These are phyloP conservation scores for Laburnicola sp. DNA, from an alignment of 2,329 filamentous ascomycete species.

Conservation along the genomic window DNA sequence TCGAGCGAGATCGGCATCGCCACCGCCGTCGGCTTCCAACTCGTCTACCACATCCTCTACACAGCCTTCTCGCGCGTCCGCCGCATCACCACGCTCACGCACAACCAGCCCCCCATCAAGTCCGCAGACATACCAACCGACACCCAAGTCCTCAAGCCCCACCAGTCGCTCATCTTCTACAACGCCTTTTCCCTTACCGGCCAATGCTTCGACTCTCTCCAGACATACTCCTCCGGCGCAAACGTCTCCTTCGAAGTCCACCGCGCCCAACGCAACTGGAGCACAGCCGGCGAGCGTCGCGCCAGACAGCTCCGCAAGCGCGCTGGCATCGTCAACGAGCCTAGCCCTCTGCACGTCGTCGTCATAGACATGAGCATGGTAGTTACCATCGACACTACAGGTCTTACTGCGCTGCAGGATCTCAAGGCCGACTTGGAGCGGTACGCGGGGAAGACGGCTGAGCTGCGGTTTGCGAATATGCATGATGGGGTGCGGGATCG, in stretches of 20 bases:
- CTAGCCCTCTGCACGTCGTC: conserved; percentile 51
- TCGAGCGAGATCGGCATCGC: conserved; percentile 64
- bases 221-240: conserved; percentile 51
- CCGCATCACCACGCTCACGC: conserved; percentile 21
- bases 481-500: conserved; percentile 43
- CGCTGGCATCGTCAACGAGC: conserved; percentile 38
- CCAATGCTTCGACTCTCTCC: conserved; percentile 55
- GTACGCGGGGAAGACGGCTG: conserved; percentile 53
- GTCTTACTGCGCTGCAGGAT: conserved; percentile 54
- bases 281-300: conserved; percentile 55
- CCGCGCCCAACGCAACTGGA: conserved; percentile 57
- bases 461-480: conserved; percentile 56
- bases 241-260: conserved; percentile 44
- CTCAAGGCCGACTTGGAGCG: conserved; percentile 54
- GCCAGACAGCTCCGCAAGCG: conserved; percentile 52
- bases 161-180: conserved; percentile 62
- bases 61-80: conserved; percentile 57
- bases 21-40: conserved; percentile 56
- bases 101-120: conserved; percentile 10
- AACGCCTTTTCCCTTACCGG: conserved; percentile 61
- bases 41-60: conserved; percentile 59
- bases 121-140: conserved; percentile 48
- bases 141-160: conserved; percentile 60
- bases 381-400: conserved; percentile 59
- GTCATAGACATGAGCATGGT: conserved; percentile 58